These are phyloP conservation scores for Solanum aculeatissimum DNA, from an alignment of 305 asterid genomes.

Conservation along the genomic window DNA sequence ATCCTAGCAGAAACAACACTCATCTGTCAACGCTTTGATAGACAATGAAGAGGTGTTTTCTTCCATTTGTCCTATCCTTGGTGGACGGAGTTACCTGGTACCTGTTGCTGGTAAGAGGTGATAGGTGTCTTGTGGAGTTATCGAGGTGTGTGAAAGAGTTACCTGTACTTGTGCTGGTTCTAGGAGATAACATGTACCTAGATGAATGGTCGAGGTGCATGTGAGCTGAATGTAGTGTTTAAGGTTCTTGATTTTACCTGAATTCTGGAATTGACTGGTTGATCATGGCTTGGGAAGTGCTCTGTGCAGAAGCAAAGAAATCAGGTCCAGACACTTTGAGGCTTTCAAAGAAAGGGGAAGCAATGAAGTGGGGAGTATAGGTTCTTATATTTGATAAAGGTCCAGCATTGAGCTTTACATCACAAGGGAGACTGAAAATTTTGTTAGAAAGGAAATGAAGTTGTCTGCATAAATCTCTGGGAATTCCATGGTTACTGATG, in stretches of 20 bases:
- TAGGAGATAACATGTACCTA: neutral
- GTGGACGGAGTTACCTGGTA: too few relatives aligned
- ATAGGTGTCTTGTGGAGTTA: too few relatives aligned
- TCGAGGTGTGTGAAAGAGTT: neutral
- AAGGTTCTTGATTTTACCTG: constrained; percentile 28
- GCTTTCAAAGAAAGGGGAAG: constrained; percentile 72
- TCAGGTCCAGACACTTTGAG: constrained; percentile 61
- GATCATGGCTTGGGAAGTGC: constrained; percentile 38
- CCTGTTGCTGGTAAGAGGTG: too few relatives aligned
- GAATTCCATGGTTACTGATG: constrained; percentile 51
- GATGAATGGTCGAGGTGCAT: neutral
- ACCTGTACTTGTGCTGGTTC: neutral
- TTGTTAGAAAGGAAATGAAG: constrained; percentile 25
- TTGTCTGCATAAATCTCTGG: constrained; percentile 29
- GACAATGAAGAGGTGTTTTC: neutral
- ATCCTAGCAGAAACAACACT: neutral
- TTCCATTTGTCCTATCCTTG: too few relatives aligned
- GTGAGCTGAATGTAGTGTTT: neutral
- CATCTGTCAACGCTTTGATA: neutral
- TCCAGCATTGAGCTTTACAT: constrained; percentile 56
- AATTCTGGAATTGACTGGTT: constrained; percentile 28
- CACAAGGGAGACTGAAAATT: constrained; percentile 43
- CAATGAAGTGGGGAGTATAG: constrained; percentile 79
- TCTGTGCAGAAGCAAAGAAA: constrained; percentile 47
- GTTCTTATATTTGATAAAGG: constrained; percentile 40